A percentile compares a stretch with the other conserved stretches of the same genome.
phyloP scores from a whole-genome alignment of 192 early-diverging fungal genomes.

The Kickxella alabastrina region DNA sequence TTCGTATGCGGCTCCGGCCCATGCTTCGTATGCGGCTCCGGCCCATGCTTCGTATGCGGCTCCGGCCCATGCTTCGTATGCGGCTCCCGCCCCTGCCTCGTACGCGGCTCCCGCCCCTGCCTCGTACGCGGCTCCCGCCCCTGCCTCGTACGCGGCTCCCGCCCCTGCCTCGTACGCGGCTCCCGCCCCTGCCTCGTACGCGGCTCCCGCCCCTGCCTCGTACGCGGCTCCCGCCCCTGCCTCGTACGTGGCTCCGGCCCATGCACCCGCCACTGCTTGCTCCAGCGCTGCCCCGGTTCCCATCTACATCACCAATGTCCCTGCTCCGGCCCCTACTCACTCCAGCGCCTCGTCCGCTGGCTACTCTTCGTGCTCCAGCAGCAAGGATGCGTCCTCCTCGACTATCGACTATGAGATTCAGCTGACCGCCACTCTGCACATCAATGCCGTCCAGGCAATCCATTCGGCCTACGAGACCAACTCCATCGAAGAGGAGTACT shows the following conservation, averaged over 20 bases:
- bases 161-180: no score
- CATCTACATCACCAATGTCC: background rate
- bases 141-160: background rate
- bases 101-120: background rate
- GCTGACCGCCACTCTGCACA: constrained; percentile 7
- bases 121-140: background rate
- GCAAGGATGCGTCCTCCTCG: background rate
- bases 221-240: background rate
- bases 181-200: background rate
- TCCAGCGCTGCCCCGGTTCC: background rate
- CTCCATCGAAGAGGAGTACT: background rate
- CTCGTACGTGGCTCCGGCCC: background rate
- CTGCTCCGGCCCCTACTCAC: background rate
- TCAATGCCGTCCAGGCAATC: constrained; percentile 3
- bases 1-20: background rate
- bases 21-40: background rate
- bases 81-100: background rate
- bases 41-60: background rate
- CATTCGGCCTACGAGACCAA: background rate
- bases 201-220: constrained; percentile 1
- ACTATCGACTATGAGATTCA: constrained; percentile 2
- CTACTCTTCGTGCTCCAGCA: no score
- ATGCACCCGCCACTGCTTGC: background rate
- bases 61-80: background rate
- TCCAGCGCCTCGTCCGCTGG: background rate